Evolutionary conservation across 2,329 filamentous ascomycete genomes (phyloP).

Genomic region (Torrubiella hemipterigena): DNA sequence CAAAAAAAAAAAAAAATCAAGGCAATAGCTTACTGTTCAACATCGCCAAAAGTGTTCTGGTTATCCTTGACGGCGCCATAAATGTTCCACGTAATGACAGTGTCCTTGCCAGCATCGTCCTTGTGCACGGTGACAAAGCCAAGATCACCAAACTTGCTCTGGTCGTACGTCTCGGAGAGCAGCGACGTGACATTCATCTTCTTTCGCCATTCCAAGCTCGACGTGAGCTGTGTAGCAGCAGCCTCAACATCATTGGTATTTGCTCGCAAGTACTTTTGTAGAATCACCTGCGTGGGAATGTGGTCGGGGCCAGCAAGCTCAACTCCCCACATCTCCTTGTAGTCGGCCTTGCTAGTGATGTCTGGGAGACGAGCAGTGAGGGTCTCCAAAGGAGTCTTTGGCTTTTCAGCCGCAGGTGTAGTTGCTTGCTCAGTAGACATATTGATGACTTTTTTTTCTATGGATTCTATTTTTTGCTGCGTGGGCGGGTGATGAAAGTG

Average conservation of each 20-base stretch:
- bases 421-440: slow-evolving; percentile 18
- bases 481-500: too few relatives aligned
- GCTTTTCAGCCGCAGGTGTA: slow-evolving; percentile 7
- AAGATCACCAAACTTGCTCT: slow-evolving; percentile 60
- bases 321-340: slow-evolving; percentile 83
- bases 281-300: slow-evolving; percentile 67
- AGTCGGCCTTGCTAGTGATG: slow-evolving; percentile 42
- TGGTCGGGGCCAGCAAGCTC: slow-evolving; percentile 45
- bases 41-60: slow-evolving; percentile 71
- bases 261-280: slow-evolving; percentile 90
- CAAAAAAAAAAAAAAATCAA: too few relatives aligned
- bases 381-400: slow-evolving; percentile 31
- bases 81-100: slow-evolving; percentile 79
- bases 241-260: slow-evolving; percentile 65
- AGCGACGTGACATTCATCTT: slow-evolving; percentile 59
- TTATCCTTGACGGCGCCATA: slow-evolving; percentile 80
- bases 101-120: slow-evolving; percentile 42
- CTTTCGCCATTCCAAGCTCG: slow-evolving; percentile 75
- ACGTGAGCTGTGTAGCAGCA: slow-evolving; percentile 65
- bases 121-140: slow-evolving; percentile 71
- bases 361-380: slow-evolving; percentile 46
- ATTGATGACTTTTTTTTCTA: too few relatives aligned
- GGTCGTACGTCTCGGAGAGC: slow-evolving; percentile 50
- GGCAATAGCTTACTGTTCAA: slow-evolving; percentile 54
- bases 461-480: too few relatives aligned